Conservation (phyloP, 192 early-diverging fungal species). For the Mortierella antarctica region DNA sequence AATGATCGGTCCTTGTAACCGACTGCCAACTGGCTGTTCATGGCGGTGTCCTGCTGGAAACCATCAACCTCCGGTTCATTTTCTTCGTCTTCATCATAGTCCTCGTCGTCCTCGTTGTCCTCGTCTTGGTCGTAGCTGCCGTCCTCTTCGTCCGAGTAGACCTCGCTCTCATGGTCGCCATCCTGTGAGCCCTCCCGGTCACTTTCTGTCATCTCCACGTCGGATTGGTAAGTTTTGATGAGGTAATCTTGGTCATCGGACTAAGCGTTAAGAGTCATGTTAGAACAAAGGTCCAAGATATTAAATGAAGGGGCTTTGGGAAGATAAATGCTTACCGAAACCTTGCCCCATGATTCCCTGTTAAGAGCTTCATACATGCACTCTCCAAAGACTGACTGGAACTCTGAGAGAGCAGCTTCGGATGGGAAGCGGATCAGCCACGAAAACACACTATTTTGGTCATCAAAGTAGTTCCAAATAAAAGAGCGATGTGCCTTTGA, state of each 20-base stretch:
- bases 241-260: constrained; percentile 80
- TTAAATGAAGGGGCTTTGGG: background rate
- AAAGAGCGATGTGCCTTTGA: constrained; percentile 70
- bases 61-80: constrained; percentile 49
- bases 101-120: constrained; percentile 51
- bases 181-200: constrained; percentile 28
- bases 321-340: constrained; percentile 52
- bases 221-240: constrained; percentile 78
- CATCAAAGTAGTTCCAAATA: constrained; percentile 84
- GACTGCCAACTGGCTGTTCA: constrained; percentile 85
- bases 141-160: constrained; percentile 14
- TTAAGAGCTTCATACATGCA: constrained; percentile 84
- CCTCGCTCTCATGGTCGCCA: constrained; percentile 4
- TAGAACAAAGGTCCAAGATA: background rate
- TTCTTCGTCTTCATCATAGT: constrained; percentile 57
- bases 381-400: constrained; percentile 75
- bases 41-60: constrained; percentile 45
- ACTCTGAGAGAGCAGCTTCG: constrained; percentile 57
- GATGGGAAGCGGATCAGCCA: constrained; percentile 78
- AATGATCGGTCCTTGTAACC: constrained; percentile 91
- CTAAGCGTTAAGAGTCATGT: background rate
- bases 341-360: constrained; percentile 70
- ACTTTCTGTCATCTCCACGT: constrained; percentile 71
- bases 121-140: constrained; percentile 30
- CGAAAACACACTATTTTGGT: constrained; percentile 68